Evolutionary conservation across 2,329 filamentous ascomycete species (phyloP), one percentile per base, ranked within the genome.

Genomic region (Penicillium frequentans): DNA sequence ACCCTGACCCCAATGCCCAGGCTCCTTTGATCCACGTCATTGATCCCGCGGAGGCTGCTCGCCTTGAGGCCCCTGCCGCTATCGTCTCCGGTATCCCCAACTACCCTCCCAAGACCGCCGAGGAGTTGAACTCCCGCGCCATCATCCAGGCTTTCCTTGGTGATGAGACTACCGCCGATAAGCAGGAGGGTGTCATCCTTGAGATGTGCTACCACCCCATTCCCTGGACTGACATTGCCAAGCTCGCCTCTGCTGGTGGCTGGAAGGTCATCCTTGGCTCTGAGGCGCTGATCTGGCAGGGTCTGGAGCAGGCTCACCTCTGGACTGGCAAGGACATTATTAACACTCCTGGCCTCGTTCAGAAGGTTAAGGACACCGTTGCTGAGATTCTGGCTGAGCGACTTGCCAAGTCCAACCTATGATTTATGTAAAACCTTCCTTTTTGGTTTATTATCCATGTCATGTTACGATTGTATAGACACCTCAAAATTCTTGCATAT

Each of bases 131-230:
- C 43, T 84, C 88, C 4, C 78, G 90, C 1, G 71, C 73, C 1
- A 80, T 90, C 0, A 68, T 80, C 24, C 63, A 72, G 60, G 66
- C 64, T 10, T 74, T 81, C 56, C 58, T 81, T 49, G 63, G 66
- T 0, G 55, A 55, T 23, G 46, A 52, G n/a, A 33, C 59, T n/a
- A 44, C 58, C 47, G 51, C 64, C 13, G 44, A 58, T 10, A 57
- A 78, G 29, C 75, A 82, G 59, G 88, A 88, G 73, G 89, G 88
- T 7, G 85, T 85, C 7, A 84, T 93, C 55, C 72, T 93, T 58
- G 90, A 93, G 73, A 93, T 93, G 90, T 92, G 89, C 78, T 93
- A 93, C 71, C 90, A 92, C 70, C 90, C 90, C 0, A 73, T 81
- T 3, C 87, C 88, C 0, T 87, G 84, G 71, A 93, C 90, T 0